phyloP scores from a whole-genome alignment of 805 yeast genomes.

The Nakazawaea holstii region DNA sequence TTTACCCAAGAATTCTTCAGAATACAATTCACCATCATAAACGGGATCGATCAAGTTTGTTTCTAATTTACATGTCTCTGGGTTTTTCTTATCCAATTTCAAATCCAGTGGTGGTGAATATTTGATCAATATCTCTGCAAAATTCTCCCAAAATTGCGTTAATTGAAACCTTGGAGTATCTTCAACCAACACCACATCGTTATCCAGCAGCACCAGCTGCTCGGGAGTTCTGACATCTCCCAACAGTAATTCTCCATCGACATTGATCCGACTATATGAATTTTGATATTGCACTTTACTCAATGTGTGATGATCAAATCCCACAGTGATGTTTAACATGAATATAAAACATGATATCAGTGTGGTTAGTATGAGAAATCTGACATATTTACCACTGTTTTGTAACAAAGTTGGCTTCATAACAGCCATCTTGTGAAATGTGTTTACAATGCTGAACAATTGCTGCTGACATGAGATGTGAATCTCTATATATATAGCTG shows the following conservation, averaged over 20 bases:
- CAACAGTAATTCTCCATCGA: no score
- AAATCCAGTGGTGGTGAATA: conserved; percentile 1
- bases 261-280: neutral
- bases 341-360: neutral
- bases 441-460: neutral
- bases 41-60: conserved; percentile 8
- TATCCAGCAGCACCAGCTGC: neutral
- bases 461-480: no score
- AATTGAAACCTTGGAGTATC: conserved; percentile 3
- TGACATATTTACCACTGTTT: conserved; percentile 6
- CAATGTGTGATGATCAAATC: neutral
- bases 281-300: no score
- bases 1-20: conserved; percentile 2
- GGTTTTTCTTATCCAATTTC: neutral
- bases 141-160: neutral
- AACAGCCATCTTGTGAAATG: neutral
- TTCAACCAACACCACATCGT: neutral
- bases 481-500: no score
- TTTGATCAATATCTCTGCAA: neutral
- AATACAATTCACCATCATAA: conserved; percentile 4
- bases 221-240: conserved; percentile 4
- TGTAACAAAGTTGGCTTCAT: neutral
- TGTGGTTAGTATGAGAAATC: neutral
- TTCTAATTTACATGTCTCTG: conserved; percentile 4
- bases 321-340: neutral